Evolutionary conservation across 2,329 filamentous ascomycete species (phyloP), one percentile per base, ranked within the genome.

Genomic region (Peltaster fructicola): DNA sequence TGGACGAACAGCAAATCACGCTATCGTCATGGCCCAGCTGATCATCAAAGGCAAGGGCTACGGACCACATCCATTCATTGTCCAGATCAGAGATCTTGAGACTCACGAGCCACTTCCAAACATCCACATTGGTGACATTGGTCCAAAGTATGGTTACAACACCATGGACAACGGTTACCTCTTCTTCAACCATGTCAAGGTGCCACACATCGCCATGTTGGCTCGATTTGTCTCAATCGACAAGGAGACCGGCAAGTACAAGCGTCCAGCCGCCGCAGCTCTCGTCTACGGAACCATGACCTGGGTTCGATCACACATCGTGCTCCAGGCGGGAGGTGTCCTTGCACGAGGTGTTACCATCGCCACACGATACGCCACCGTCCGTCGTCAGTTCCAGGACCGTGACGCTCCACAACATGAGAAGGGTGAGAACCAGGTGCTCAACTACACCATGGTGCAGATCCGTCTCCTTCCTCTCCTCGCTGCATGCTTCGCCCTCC

Each of bases 151-250:
- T 20, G 36, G 33, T 15, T 22, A 35, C 30, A 59, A 54, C 50
- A 78, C 73, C 26, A 79, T 80, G 75, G 77, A 82, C 48, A 84
- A 82, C 38, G 77, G 77, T 1, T 82, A 77, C 57, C 53, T 81
- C 7, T 61, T 82, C 12, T 71, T 84, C 51, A 81, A 81, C 54
- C 58, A 79, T 10, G 60, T 78, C 51, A 77, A 80, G 48, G 57
- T 82, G 9, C 76, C 76, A 1, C 75, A 82, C 43, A 52, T 69
- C 35, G 73, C 68, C 52, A 77, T 82, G 73, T 53, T 82, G 24
- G 68, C 70, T 8, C 60, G 65, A n/a, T 81, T 73, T 54, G 74
- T 73, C 0, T 56, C 64, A 3, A 63, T 82, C 24, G 73, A 81
- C 41, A 65, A 68, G 2, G 59, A 65, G 22, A 77, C 73, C 3